Base-by-base conservation (phyloP, 345 rosid species). In the Turnera subulata region DNA sequence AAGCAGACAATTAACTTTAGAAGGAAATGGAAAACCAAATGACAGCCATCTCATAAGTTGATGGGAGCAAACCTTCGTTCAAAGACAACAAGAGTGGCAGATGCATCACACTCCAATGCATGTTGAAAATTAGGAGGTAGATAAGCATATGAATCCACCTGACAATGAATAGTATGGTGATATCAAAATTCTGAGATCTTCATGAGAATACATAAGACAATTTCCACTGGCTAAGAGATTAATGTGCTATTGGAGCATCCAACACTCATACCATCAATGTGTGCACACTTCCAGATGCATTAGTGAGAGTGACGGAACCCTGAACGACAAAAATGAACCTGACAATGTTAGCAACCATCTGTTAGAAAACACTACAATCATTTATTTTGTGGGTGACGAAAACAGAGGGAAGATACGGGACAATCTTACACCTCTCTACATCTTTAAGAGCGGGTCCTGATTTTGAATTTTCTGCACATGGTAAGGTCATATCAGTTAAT, bases 111-210 rank as follows among this genome's bases (percentile, higher is more conserved):
- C 42, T 69, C 71, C 62, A 93, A 56, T 55, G 70, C 78, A 74
- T 86, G 94, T 37, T 76, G 60, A 57, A 78, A 78, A 64, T 82
- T 81, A 47, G 94, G 84, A 66, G 99, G 94, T 25, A 89, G 67
- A 76, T 89, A 93, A 61, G 91, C 94, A 72, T 70, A 92, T 48
- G 90, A 89, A 75, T 93, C 99, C 67, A 79, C 88, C 99, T 84
- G 70, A 62, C 71, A 32, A 17, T 10, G 50, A 65, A 48, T 42
- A 17, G 29, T 13, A 29, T 29, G 8, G 61, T 19, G 25, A 11
- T 13, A 63, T 45, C 59, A 75, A 20, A 12, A 58, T 40, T 22
- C 33, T 19, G 18, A 35, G 50, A 47, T 54, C 50, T 45, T 19
- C 24, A 19, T 53, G 2, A 6, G 21, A 11, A 46, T 20, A 55